A percentile compares a stretch with the other conserved stretches of the same genome.
These are phyloP conservation scores for Curvularia hawaiiensis DNA, from an alignment of 2,329 filamentous ascomycete genomes.

Conservation along the genomic window DNA sequence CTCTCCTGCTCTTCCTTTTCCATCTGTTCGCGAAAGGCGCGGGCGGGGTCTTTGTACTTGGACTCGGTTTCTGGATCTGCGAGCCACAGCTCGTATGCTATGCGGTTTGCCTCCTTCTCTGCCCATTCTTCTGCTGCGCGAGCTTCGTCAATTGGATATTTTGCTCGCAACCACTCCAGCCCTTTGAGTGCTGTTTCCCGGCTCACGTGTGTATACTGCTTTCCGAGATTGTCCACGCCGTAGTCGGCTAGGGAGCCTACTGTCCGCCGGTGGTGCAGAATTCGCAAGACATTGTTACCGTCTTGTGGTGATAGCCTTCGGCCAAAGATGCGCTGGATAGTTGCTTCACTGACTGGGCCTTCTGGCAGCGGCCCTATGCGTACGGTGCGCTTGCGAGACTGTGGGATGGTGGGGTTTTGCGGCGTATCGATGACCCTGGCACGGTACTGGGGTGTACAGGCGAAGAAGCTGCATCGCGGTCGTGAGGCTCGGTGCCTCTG, in stretches of 20 bases:
- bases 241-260: conserved; percentile 48
- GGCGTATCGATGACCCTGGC: conserved; percentile 36
- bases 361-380: conserved; percentile 40
- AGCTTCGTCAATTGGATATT: conserved; percentile 49
- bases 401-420: conserved; percentile 26
- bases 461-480: conserved; percentile 33
- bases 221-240: conserved; percentile 44
- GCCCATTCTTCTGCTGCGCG: conserved; percentile 48
- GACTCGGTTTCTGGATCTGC: conserved; percentile 46
- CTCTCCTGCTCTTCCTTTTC: conserved; percentile 39
- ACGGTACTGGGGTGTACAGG: conserved; percentile 27
- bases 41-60: conserved; percentile 46
- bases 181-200: conserved; percentile 37
- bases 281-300: conserved; percentile 46
- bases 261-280: conserved; percentile 48
- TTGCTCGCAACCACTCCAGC: conserved; percentile 44
- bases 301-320: conserved; percentile 29
- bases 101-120: conserved; percentile 46
- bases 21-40: conserved; percentile 41
- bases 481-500: conserved; percentile 16
- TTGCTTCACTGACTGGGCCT: conserved; percentile 32
- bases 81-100: conserved; percentile 46
- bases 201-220: conserved; percentile 35
- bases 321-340: conserved; percentile 42
- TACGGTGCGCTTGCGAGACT: conserved; percentile 37